Evolutionary conservation across 495 filamentous ascomycete species (phyloP).

Genomic region (Hypoxylon rickii): DNA sequence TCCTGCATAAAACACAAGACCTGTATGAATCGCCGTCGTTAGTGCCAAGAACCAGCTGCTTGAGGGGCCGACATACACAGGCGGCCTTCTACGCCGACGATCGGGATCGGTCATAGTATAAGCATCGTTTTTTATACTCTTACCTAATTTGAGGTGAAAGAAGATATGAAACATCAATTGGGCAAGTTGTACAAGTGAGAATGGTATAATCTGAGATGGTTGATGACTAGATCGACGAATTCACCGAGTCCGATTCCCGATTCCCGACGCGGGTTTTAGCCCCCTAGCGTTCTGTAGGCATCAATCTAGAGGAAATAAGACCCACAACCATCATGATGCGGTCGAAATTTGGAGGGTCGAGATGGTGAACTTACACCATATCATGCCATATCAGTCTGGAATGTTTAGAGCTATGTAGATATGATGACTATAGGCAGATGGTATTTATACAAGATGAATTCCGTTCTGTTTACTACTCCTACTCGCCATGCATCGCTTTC

Average conservation of each 20-base stretch:
- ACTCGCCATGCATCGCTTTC: conserved; percentile 1
- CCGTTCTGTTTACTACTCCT: neutral
- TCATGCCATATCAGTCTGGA: too few relatives aligned
- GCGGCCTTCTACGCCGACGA: conserved; percentile 52
- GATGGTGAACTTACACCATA: too few relatives aligned
- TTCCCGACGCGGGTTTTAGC: conserved; percentile 3
- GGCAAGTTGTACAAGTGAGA: too few relatives aligned
- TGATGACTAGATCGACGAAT: conserved; percentile 8
- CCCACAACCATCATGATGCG: too few relatives aligned
- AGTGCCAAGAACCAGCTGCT: conserved; percentile 11
- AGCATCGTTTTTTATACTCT: too few relatives aligned
- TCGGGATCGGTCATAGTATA: conserved; percentile 42
- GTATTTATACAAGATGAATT: conserved; percentile 11
- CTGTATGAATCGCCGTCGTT: conserved; percentile 32
- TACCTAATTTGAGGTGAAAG: too few relatives aligned
- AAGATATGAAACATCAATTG: too few relatives aligned
- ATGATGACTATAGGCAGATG: too few relatives aligned
- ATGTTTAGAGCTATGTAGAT: too few relatives aligned
- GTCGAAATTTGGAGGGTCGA: too few relatives aligned
- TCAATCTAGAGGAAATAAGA: too few relatives aligned
- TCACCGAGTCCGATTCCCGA: conserved; percentile 25
- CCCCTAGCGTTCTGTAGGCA: neutral
- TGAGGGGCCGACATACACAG: conserved; percentile 44
- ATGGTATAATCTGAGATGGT: too few relatives aligned
- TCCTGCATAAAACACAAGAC: conserved; percentile 54